These are phyloP conservation scores for Plantago elongata DNA, from an alignment of 257 asterid species.

Conservation along the genomic window DNA sequence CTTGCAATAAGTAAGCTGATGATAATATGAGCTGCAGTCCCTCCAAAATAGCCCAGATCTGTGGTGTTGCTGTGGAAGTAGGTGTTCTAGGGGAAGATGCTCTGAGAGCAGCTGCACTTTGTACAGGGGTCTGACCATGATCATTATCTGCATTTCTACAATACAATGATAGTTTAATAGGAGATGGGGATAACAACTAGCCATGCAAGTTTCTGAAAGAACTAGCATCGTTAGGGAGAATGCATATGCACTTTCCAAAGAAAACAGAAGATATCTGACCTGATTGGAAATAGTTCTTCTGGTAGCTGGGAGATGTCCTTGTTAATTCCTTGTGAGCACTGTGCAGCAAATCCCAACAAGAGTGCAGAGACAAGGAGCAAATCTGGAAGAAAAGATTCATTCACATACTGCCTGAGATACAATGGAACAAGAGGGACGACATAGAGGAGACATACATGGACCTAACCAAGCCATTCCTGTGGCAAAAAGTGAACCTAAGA, in stretches of 20 bases:
- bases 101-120: conserved; percentile 35
- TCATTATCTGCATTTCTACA: conserved; percentile 55
- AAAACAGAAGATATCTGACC: conserved; percentile 36
- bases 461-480: conserved; percentile 97
- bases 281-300: conserved; percentile 64
- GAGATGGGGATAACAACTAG: no score
- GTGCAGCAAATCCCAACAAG: conserved; percentile 93
- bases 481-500: conserved; percentile 92
- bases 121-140: conserved; percentile 37
- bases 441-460: conserved; percentile 62
- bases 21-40: conserved; percentile 80
- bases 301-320: conserved; percentile 48
- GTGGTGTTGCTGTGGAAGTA: conserved; percentile 45
- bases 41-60: conserved; percentile 76
- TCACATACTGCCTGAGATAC: conserved; percentile 2
- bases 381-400: conserved; percentile 46
- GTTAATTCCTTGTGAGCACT: conserved; percentile 66
- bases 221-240: no score
- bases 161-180: conserved; percentile 25
- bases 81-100: conserved; percentile 50
- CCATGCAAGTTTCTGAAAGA: not conserved
- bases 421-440: conserved; percentile 2
- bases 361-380: conserved; percentile 91
- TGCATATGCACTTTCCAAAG: no score
- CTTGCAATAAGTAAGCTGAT: conserved; percentile 74